Conservation (phyloP, 495 filamentous ascomycete species). For the Neurospora tetrasperma region DNA sequence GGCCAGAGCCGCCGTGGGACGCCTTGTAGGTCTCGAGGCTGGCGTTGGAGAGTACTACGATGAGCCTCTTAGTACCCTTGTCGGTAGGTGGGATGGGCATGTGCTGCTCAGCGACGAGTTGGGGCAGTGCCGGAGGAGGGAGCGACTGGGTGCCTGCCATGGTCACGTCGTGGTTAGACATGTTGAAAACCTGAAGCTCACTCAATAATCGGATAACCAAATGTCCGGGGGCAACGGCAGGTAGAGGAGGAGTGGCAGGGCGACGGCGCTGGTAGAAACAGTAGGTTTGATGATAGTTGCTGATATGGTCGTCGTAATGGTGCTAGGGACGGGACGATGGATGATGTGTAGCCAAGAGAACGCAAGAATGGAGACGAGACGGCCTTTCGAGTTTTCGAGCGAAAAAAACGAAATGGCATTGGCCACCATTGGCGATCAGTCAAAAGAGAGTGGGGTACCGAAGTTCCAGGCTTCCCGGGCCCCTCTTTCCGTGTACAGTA, state of each 20-base stretch:
- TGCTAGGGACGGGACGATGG: not conserved
- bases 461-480: not conserved
- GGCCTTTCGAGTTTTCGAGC: not conserved
- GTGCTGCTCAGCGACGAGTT: constrained; percentile 88
- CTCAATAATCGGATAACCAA: not conserved
- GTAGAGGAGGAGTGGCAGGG: not conserved
- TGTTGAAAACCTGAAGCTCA: constrained; percentile 1
- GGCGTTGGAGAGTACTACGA: constrained; percentile 93
- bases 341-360: not conserved
- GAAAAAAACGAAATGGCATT: not conserved
- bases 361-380: not conserved
- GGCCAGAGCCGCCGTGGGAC: constrained; percentile 51
- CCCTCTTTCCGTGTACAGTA: not conserved
- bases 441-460: not conserved
- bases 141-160: constrained; percentile 73
- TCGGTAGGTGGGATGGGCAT: constrained; percentile 72
- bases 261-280: not conserved
- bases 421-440: not conserved
- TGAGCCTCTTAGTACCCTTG: constrained; percentile 79
- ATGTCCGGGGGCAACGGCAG: not conserved
- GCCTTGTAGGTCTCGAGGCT: constrained; percentile 96
- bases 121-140: constrained; percentile 79
- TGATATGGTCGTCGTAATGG: not conserved
- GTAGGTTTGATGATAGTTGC: not conserved
- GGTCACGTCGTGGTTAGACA: constrained; percentile 14